Evolutionary conservation across 768 basidiomycete species (phyloP).

Genomic region (Mycena filopes): DNA sequence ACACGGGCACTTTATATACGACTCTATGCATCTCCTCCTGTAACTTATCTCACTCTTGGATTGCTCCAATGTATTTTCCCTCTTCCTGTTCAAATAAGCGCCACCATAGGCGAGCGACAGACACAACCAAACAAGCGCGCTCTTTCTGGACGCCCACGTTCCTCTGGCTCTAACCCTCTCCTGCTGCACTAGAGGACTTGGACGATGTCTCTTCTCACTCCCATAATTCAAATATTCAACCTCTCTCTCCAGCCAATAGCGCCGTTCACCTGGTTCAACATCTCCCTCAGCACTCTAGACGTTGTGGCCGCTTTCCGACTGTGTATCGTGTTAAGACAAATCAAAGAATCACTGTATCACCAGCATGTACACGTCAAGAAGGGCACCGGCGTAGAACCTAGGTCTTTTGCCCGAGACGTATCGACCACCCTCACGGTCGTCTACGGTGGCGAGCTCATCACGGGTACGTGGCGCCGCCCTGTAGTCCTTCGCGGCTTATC

Average conservation of each 20-base stretch:
- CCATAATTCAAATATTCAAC: conserved; percentile 62
- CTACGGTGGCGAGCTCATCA: conserved; percentile 81
- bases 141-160: conserved; percentile 14
- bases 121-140: conserved; percentile 3
- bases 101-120: not conserved
- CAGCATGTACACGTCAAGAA: conserved; percentile 55
- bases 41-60: no score
- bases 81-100: not conserved
- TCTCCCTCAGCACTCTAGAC: conserved; percentile 71
- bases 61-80: not conserved
- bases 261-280: conserved; percentile 75
- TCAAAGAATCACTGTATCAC: conserved; percentile 60
- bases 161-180: not conserved
- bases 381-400: conserved; percentile 51
- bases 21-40: no score
- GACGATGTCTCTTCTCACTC: conserved; percentile 47
- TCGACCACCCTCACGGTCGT: conserved; percentile 73
- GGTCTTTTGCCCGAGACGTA: conserved; percentile 68
- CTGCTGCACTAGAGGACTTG: not conserved
- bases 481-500: conserved; percentile 16
- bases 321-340: conserved; percentile 74
- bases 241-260: conserved; percentile 67
- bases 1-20: no score
- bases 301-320: conserved; percentile 74
- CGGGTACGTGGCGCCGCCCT: conserved; percentile 54